Evolutionary conservation across 2,329 filamentous ascomycete species (phyloP), one percentile per base, ranked within the genome.

Genomic region (Sphaceloma murrayae): DNA sequence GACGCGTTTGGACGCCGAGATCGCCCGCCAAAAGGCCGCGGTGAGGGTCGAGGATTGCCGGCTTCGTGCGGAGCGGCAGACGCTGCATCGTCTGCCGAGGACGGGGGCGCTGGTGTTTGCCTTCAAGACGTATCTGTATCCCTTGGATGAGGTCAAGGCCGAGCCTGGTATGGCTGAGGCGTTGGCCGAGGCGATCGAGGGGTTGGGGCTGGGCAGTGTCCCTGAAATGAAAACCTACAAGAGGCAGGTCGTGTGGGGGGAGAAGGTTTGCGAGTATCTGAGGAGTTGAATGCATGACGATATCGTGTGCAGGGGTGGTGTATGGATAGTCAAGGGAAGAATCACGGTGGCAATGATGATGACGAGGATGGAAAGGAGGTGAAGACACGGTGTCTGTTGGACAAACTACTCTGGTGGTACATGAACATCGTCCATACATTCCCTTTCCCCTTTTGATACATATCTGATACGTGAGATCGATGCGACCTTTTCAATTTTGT

Each of bases 111-210:
- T 80, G 14, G 67, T 79, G 0, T 81, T 81, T 59, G 67, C 65
- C 0, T 75, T 80, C 56, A 77, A 79, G 58, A 80, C 77, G 11
- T 80, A 78, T 57, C 61, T 68, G 46, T 79, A 80, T 57, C 66
- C 67, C 1, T 56, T 81, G 5, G 52, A 52, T 29, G 65, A 75
- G 40, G 60, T 19, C 26, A 18, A 26, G 19, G 27, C 36, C n/a
- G 24, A 26, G 13, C 11, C 27, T 7, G 19, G 14, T 11, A 29
- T 40, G 30, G 27, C 36, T 40, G 36, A 40, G 36, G 36, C 22
- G 36, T 40, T 19, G 30, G 5, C 30, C 19, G 14, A 40, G 36
- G 26, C 8, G 13, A 30, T 40, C 22, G 36, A 40, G 36, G 18
- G 77, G 1, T 53, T 81, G 53, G 67, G 63, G 26, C 58, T 56